Base-by-base conservation (phyloP, 2,329 filamentous ascomycete species). In the Escovopsis sp. region DNA sequence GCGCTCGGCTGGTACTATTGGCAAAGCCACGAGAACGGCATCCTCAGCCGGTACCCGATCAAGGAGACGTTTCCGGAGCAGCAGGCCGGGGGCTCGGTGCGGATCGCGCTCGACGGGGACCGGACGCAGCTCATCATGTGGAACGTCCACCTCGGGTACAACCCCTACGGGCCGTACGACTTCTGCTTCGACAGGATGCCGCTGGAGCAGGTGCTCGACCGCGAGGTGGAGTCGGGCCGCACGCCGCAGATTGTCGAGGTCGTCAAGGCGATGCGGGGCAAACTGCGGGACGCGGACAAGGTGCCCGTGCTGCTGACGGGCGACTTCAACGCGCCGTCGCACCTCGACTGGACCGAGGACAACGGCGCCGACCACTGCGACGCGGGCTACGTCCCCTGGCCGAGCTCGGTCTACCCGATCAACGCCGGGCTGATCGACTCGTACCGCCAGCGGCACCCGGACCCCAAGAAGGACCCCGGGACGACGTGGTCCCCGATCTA, bases 321-420 rank as follows among this genome's bases (percentile, higher is more conserved):
- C 18, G 64, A 67, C 48, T 63, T 66, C 45, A 67, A 66, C 47
- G 62, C 64, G 1, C 64, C 64, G 0, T 67, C 64, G 15, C 64
- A 67, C 38, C 54, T 66, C 2, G 64, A 67, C 53, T 67, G 58
- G 52, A 59, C 55, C 4, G 56, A 62, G 5, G 54, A 49, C 5
- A 49, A 55, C 2, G 51, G 51, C 26, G 48, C 57, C 4, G 54
- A 53, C 45, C 57, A 67, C 51, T 66, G 64, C 43, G 61, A 59
- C 9, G 55, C 55, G 36, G 53, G 48, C 4, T 44, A 51, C 34
- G 49, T 64, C 4, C 49, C 49, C 8, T 67, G 64, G 64, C 64
- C 64, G 3, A 63, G 60, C 1, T 66, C 64, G 0, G 47, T 50
- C 3, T 48, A 57, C 6, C 59, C 62, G 6, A 45, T 50, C 10